Percentiles rank a stretch among this genome's conserved stretches.
Evolutionary conservation across 768 basidiomycete genomes (phyloP).

Genomic region (Trametes cubensis): DNA sequence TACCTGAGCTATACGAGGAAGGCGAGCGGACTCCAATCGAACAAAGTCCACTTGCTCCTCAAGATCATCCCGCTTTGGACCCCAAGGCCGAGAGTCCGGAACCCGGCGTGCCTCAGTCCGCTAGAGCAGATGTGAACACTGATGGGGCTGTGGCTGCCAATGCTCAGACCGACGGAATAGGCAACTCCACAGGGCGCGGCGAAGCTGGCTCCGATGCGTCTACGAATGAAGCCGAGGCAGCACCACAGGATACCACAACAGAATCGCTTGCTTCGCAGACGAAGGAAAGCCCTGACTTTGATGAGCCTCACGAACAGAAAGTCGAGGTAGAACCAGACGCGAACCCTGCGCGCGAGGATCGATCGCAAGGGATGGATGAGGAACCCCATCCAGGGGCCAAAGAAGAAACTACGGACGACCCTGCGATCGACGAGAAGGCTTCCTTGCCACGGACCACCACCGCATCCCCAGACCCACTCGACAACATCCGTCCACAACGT

Average conservation of each 20-base stretch:
- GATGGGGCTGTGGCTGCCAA: too few species aligned
- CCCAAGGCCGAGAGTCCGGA: neutral
- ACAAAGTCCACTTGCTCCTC: neutral
- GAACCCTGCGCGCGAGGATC: neutral
- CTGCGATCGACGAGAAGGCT: conserved; percentile 9
- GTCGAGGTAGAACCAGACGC: neutral
- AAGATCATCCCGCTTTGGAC: neutral
- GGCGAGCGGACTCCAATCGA: conserved; percentile 16
- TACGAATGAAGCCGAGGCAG: too few species aligned
- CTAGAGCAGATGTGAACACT: too few species aligned
- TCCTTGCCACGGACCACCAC: neutral
- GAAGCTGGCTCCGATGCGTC: too few species aligned
- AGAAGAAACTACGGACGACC: neutral
- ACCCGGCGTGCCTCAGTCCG: neutral
- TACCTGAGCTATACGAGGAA: conserved; percentile 61
- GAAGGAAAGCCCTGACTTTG: too few species aligned
- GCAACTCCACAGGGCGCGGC: too few species aligned
- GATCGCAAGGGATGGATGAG: neutral
- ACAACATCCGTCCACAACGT: conserved; percentile 26
- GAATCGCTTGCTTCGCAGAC: too few species aligned
- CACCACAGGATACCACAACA: too few species aligned
- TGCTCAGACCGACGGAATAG: too few species aligned
- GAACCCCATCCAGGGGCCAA: neutral
- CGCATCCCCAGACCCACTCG: conserved; percentile 13
- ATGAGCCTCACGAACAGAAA: too few species aligned